Conservation (phyloP, 768 basidiomycete species). For the Lentinula sp. region DNA sequence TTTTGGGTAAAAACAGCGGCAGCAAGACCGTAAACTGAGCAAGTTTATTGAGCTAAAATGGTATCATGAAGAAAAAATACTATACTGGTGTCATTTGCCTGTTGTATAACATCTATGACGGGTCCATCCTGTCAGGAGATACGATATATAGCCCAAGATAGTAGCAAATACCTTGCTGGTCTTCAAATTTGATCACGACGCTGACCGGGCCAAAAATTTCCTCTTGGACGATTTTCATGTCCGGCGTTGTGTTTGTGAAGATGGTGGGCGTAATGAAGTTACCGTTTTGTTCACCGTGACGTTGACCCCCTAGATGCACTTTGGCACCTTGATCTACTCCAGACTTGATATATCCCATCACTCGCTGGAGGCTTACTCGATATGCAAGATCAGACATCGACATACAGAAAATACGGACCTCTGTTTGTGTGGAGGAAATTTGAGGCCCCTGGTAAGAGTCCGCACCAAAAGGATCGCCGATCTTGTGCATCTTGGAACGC, state of each 20-base stretch:
- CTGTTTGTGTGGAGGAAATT: slow-evolving; percentile 68
- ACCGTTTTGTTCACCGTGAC: slow-evolving; percentile 40
- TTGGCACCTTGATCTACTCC: slow-evolving; percentile 64
- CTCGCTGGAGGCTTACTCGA: slow-evolving; percentile 32
- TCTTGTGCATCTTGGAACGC: slow-evolving; percentile 42
- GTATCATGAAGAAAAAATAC: not conserved
- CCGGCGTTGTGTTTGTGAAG: slow-evolving; percentile 52
- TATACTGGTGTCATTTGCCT: slow-evolving; percentile 45
- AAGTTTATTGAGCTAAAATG: slow-evolving; percentile 10
- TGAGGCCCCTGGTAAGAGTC: slow-evolving; percentile 71
- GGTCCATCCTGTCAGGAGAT: not conserved
- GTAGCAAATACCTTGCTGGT: slow-evolving; percentile 31
- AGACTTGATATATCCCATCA: slow-evolving; percentile 67
- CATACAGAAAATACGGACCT: slow-evolving; percentile 35
- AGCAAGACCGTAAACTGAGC: slow-evolving; percentile 74
- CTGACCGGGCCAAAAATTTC: slow-evolving; percentile 76
- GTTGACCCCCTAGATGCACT: slow-evolving; percentile 52
- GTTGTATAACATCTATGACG: slow-evolving; percentile 36
- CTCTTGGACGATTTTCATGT: slow-evolving; percentile 64
- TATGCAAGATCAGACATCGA: slow-evolving; percentile 3
- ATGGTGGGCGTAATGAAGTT: slow-evolving; percentile 68
- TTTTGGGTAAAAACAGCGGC: slow-evolving; percentile 71
- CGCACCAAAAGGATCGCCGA: slow-evolving; percentile 65
- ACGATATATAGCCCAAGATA: not conserved
- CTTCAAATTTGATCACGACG: slow-evolving; percentile 61